These are phyloP conservation scores for Eragrostis curvula DNA, from an alignment of 176 grass and related monocot species.

Conservation along the genomic window DNA sequence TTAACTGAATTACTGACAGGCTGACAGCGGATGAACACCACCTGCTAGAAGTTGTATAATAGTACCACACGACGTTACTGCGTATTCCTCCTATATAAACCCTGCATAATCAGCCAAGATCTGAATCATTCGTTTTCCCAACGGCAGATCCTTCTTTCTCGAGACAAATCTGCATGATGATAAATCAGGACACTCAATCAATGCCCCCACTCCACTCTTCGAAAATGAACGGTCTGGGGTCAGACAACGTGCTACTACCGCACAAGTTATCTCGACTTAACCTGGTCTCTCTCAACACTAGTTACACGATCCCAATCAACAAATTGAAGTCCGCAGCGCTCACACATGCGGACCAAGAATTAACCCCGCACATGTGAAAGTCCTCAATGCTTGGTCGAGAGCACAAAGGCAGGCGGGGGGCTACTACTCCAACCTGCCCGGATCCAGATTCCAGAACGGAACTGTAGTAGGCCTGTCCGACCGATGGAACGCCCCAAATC, in stretches of 20 bases:
- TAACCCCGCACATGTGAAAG: neutral
- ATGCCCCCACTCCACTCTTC: neutral
- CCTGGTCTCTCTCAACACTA: neutral
- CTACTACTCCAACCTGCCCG: neutral
- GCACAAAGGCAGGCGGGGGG: neutral
- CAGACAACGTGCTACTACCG: too few relatives aligned
- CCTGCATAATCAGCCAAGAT: neutral
- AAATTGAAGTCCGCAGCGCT: neutral
- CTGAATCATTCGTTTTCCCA: neutral
- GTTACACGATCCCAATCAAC: neutral
- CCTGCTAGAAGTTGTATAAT: neutral
- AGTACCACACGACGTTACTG: neutral
- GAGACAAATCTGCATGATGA: neutral
- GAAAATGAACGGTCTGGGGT: too few relatives aligned
- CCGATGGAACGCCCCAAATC: neutral
- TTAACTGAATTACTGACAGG: neutral
- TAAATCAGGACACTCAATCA: neutral
- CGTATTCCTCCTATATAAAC: neutral
- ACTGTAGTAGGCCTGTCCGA: neutral
- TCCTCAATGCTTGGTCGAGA: neutral
- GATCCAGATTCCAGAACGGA: conserved; percentile 16
- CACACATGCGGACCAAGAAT: neutral
- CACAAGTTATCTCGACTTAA: neutral
- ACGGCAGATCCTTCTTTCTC: neutral
- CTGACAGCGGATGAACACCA: neutral